phyloP scores from a whole-genome alignment of 1,284 basidiomycete species.

The Pascua sp. region DNA sequence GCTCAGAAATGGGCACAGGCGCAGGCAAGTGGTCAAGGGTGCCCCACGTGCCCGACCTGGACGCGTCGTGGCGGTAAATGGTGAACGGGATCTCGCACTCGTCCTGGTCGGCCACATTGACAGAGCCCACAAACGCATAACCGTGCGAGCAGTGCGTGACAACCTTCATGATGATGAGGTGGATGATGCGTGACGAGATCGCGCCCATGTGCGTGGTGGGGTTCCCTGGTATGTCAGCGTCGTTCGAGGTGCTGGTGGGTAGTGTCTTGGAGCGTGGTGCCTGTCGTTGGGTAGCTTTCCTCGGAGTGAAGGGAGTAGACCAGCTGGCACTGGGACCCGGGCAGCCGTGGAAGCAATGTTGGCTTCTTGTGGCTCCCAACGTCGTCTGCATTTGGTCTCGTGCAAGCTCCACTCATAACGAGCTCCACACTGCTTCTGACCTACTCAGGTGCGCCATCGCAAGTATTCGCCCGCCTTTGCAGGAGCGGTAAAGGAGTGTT shows the following conservation, averaged over 20 bases:
- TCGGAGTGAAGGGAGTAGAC: too few relatives aligned
- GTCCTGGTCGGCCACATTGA: conserved; percentile 42
- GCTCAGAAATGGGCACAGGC: conserved; percentile 6
- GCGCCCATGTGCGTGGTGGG: conserved; percentile 29
- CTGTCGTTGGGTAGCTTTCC: too few relatives aligned
- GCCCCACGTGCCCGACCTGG: conserved; percentile 1
- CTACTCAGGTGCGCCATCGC: too few relatives aligned
- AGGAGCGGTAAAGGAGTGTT: too few relatives aligned
- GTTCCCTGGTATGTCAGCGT: conserved; percentile 3
- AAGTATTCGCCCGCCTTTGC: too few relatives aligned
- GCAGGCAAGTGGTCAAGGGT: neutral
- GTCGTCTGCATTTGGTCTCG: too few relatives aligned
- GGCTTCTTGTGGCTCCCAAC: too few relatives aligned
- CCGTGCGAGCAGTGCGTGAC: conserved; percentile 27
- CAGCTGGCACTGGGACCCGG: too few relatives aligned
- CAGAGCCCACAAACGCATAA: conserved; percentile 39
- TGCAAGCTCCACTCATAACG: too few relatives aligned
- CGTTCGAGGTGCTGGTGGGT: neutral
- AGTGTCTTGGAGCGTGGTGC: too few relatives aligned
- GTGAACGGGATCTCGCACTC: conserved; percentile 42
- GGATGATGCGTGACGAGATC: conserved; percentile 43
- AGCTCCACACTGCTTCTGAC: too few relatives aligned
- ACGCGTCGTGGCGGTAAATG: conserved; percentile 29
- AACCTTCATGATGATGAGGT: conserved; percentile 40
- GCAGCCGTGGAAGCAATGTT: too few relatives aligned